These are phyloP conservation scores for Pyrus bretschneideri DNA, from an alignment of 306 rosid genomes.

Conservation along the genomic window DNA sequence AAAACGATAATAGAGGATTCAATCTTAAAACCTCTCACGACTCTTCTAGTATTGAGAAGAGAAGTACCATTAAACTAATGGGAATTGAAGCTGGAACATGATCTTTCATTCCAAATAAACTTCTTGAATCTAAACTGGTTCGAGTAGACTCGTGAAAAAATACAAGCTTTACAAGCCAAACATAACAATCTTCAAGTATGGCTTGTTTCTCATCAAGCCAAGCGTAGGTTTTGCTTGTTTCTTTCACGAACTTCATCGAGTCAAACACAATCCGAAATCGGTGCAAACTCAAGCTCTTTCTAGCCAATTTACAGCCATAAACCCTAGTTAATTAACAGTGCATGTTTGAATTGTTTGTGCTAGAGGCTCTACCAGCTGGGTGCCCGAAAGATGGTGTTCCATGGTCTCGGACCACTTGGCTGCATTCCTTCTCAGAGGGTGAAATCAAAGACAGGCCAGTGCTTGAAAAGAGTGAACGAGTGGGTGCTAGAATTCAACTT, in stretches of 20 bases:
- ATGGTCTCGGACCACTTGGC: constrained; percentile 82
- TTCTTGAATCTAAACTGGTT: neutral
- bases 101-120: neutral
- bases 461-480: constrained; percentile 57
- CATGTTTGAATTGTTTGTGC: neutral
- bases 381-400: constrained; percentile 53
- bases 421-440: constrained; percentile 91
- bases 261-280: too few species aligned
- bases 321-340: neutral
- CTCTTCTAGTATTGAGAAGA: too few species aligned
- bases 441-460: constrained; percentile 56
- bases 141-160: neutral
- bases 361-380: constrained; percentile 62
- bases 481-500: constrained; percentile 41
- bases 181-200: neutral
- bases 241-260: neutral
- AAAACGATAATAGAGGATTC: too few species aligned
- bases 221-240: too few species aligned
- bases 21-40: too few species aligned
- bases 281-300: neutral
- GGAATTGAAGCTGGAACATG: too few species aligned
- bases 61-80: neutral
- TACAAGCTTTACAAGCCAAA: too few species aligned
- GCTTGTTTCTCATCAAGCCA: neutral
- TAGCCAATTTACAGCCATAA: neutral